phyloP scores from a whole-genome alignment of 108 stramenopile genomes.

The Aurantiochytrium sp. region DNA sequence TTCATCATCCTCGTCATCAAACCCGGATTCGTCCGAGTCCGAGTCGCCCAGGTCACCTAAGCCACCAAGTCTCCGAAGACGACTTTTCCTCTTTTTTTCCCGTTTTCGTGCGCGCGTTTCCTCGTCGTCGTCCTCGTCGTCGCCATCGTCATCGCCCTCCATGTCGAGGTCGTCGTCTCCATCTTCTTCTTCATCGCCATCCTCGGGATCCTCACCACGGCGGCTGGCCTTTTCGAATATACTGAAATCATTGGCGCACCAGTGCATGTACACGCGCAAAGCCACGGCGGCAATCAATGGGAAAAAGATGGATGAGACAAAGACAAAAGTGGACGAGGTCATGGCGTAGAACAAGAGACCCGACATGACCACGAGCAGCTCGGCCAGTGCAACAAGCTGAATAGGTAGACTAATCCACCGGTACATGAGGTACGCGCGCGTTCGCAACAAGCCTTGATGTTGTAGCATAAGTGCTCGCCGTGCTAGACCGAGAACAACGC shows the following conservation, averaged over 20 bases:
- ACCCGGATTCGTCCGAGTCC: neutral
- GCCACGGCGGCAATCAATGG: neutral
- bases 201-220: neutral
- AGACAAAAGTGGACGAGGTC: neutral
- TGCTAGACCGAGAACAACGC: neutral
- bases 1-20: neutral
- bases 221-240: neutral
- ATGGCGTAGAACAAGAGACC: neutral
- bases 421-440: neutral
- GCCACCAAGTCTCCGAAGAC: neutral
- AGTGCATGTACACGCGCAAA: neutral
- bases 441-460: neutral
- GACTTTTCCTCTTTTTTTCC: no score
- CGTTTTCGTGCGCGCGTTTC: neutral
- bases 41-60: neutral
- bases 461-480: neutral
- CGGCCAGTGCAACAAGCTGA: neutral
- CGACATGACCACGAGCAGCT: neutral
- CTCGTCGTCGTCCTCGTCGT: neutral
- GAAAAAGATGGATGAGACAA: neutral
- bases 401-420: neutral
- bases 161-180: neutral
- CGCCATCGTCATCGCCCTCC: neutral
- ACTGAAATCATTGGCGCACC: neutral
- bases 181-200: neutral